These are phyloP conservation scores for Neopestalotiopsis rosae DNA, from an alignment of 2,329 filamentous ascomycete genomes.

Conservation along the genomic window DNA sequence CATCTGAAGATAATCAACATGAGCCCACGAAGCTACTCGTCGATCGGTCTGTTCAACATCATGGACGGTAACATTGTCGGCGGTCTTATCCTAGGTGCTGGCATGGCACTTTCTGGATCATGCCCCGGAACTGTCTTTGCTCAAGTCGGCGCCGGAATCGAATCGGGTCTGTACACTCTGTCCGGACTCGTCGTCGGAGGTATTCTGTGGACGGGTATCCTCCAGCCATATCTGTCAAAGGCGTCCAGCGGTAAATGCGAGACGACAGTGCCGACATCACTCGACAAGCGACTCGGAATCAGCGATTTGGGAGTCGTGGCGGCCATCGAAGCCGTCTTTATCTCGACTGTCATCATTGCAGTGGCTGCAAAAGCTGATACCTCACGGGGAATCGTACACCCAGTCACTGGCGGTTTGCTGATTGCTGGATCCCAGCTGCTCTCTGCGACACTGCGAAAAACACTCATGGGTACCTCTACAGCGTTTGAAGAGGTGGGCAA, in stretches of 20 bases:
- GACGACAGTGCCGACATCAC: slow-evolving; percentile 29
- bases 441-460: slow-evolving; percentile 57
- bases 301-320: slow-evolving; percentile 43
- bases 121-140: slow-evolving; percentile 70
- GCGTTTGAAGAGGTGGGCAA: slow-evolving; percentile 67
- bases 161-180: slow-evolving; percentile 57
- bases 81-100: slow-evolving; percentile 65
- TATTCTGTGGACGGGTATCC: slow-evolving; percentile 52
- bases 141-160: slow-evolving; percentile 61
- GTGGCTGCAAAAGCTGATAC: slow-evolving; percentile 39
- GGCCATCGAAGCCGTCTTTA: slow-evolving; percentile 48
- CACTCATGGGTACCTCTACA: slow-evolving; percentile 64
- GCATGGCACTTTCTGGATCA: slow-evolving; percentile 69
- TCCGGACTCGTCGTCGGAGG: slow-evolving; percentile 62
- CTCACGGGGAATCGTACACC: slow-evolving; percentile 44
- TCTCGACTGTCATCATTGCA: slow-evolving; percentile 42
- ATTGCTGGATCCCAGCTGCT: slow-evolving; percentile 64
- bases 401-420: slow-evolving; percentile 60
- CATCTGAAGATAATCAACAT: slow-evolving; percentile 47
- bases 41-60: slow-evolving; percentile 55
- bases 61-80: slow-evolving; percentile 72
- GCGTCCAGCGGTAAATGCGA: slow-evolving; percentile 30
- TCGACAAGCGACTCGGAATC: slow-evolving; percentile 48
- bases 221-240: slow-evolving; percentile 41
- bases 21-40: slow-evolving; percentile 54